A percentile compares a stretch with the other conserved stretches of the same genome.
Conservation (phyloP, 192 early-diverging fungal genomes). For the Phlyctochytrium planicorne region DNA sequence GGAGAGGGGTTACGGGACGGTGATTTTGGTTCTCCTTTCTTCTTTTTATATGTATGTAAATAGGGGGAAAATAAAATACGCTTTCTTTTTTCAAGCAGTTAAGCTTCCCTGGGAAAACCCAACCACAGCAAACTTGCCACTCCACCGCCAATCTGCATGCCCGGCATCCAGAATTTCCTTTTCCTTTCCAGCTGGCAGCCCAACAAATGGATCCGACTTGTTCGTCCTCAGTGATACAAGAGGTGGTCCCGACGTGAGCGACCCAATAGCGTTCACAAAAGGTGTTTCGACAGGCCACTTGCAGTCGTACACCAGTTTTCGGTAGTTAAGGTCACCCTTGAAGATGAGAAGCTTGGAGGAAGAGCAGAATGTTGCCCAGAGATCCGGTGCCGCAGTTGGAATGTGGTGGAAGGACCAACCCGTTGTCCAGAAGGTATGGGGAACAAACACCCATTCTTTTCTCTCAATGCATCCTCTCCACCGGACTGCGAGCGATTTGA, state of each 20-base stretch:
- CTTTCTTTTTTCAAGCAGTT: no score
- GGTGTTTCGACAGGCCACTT: constrained; percentile 80
- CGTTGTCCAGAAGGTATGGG: constrained; percentile 89
- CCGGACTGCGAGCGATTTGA: no score
- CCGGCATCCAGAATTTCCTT: no score
- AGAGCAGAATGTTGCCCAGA: constrained; percentile 59
- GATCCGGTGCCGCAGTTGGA: constrained; percentile 57
- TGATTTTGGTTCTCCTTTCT: no score
- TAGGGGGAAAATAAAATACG: no score
- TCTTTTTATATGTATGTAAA: no score
- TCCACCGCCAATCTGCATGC: no score
- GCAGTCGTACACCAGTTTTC: constrained; percentile 91
- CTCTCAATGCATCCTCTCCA: no score
- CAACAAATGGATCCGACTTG: constrained; percentile 23
- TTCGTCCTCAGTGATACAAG: constrained; percentile 19
- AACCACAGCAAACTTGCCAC: no score
- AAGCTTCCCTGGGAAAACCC: no score
- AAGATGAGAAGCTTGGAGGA: constrained; percentile 74
- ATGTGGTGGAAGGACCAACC: constrained; percentile 82
- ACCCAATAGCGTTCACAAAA: constrained; percentile 83
- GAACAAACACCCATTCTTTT: no score
- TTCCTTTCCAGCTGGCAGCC: constrained; percentile 14
- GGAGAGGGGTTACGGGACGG: no score
- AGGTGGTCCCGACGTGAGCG: constrained; percentile 38
- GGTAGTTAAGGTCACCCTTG: constrained; percentile 97